These are phyloP conservation scores for Silene conica DNA, from an alignment of 148 eudicot genomes.

Conservation along the genomic window DNA sequence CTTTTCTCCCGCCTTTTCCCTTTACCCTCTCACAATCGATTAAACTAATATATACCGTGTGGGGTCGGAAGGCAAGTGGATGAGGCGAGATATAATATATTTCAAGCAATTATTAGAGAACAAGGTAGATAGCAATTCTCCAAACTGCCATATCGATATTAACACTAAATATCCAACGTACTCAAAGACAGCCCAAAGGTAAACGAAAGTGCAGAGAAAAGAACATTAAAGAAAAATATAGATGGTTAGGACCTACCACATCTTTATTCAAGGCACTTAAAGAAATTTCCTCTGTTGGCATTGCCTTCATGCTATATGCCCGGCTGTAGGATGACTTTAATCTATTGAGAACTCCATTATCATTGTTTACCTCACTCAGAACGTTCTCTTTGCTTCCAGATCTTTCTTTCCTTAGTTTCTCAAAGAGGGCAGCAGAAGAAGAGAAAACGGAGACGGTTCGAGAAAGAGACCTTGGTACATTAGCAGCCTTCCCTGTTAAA, in stretches of 20 bases:
- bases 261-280: constrained; percentile 35
- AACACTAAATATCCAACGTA: constrained; percentile 8
- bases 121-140: too few species aligned
- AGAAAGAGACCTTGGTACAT: constrained; percentile 71
- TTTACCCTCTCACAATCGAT: too few species aligned
- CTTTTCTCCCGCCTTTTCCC: too few species aligned
- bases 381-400: constrained; percentile 40
- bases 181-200: neutral
- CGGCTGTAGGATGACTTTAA: constrained; percentile 74
- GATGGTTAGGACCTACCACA: constrained; percentile 37
- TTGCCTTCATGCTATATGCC: constrained; percentile 43
- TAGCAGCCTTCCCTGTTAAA: constrained; percentile 35
- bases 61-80: too few species aligned
- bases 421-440: constrained; percentile 94
- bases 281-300: constrained; percentile 38
- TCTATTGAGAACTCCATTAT: constrained; percentile 54
- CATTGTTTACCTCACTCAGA: constrained; percentile 33
- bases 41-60: too few species aligned
- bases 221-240: neutral
- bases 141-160: neutral
- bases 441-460: constrained; percentile 94
- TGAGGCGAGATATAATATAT: too few species aligned
- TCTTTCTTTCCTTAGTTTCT: constrained; percentile 62
- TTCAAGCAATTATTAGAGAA: too few species aligned
- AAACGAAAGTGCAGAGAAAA: neutral